A percentile compares a stretch with the other conserved stretches of the same genome.
phyloP scores from a whole-genome alignment of 176 grass and related monocot species.

The Secale cereale region DNA sequence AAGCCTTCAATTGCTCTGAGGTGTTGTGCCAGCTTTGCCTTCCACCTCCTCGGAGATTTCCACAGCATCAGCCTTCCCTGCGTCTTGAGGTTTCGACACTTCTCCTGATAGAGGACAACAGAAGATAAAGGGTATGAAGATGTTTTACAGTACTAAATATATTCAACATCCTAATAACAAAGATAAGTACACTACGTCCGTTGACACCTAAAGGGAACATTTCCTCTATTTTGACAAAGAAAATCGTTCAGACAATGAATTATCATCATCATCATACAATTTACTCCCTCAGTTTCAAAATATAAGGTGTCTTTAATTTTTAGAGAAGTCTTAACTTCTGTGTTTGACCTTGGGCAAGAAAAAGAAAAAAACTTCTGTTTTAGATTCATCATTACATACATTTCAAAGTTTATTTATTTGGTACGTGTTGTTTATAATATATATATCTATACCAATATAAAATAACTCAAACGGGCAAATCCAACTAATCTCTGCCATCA shows the following conservation, averaged over 20 bases:
- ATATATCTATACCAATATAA: no score
- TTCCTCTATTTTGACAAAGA: not conserved
- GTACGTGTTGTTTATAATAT: no score
- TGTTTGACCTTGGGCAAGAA: no score
- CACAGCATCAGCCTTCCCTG: conserved; percentile 18
- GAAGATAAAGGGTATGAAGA: not conserved
- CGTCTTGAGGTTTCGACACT: conserved; percentile 42
- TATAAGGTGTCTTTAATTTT: no score
- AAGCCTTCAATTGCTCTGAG: conserved; percentile 35
- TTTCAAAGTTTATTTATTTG: no score
- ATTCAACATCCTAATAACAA: not conserved
- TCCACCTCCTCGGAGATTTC: conserved; percentile 18
- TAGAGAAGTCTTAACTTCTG: no score
- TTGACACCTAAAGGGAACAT: not conserved
- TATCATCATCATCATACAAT: not conserved
- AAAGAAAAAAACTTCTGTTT: no score
- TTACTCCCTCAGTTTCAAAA: no score
- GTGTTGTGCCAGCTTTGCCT: conserved; percentile 22
- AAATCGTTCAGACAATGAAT: not conserved
- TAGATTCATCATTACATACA: no score
- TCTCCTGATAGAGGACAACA: conserved; percentile 21
- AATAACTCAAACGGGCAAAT: no score
- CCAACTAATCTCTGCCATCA: no score
- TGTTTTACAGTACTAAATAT: not conserved
- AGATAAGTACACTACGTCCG: not conserved